These are phyloP conservation scores for Lycium ferocissimum DNA, from an alignment of 257 asterid species.

Conservation along the genomic window DNA sequence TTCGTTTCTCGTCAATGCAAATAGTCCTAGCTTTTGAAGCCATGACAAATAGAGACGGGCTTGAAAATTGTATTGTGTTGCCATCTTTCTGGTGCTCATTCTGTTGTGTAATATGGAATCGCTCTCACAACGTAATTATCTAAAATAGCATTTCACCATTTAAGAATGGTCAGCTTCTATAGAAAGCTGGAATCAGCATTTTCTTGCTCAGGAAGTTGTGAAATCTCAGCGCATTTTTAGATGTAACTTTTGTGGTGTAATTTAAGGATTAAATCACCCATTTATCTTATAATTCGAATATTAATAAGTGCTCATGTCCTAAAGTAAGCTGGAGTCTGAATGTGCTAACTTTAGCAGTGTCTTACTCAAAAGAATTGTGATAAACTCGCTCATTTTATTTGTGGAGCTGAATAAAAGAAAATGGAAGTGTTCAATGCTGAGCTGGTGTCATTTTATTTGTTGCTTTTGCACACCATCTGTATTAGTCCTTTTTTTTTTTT, in stretches of 20 bases:
- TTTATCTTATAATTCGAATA: neutral
- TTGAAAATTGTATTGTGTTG: neutral
- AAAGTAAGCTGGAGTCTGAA: neutral
- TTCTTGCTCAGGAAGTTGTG: neutral
- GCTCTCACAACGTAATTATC: neutral
- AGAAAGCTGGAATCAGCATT: neutral
- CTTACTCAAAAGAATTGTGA: neutral
- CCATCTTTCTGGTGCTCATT: neutral
- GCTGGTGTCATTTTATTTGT: no score
- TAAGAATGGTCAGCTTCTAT: neutral
- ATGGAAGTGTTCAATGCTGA: neutral
- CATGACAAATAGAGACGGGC: neutral
- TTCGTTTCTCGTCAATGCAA: neutral
- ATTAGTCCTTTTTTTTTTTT: no score
- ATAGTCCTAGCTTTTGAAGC: neutral
- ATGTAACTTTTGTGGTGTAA: neutral
- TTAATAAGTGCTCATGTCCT: neutral
- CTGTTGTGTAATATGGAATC: constrained; percentile 6
- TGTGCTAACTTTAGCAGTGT: neutral
- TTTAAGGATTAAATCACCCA: neutral
- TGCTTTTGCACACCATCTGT: no score
- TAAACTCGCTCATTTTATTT: neutral
- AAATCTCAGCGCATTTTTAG: neutral
- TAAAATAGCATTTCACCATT: neutral
- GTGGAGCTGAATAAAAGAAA: neutral